Base-by-base conservation (phyloP, 1,284 basidiomycete species). In the Volvariella surrecta region DNA sequence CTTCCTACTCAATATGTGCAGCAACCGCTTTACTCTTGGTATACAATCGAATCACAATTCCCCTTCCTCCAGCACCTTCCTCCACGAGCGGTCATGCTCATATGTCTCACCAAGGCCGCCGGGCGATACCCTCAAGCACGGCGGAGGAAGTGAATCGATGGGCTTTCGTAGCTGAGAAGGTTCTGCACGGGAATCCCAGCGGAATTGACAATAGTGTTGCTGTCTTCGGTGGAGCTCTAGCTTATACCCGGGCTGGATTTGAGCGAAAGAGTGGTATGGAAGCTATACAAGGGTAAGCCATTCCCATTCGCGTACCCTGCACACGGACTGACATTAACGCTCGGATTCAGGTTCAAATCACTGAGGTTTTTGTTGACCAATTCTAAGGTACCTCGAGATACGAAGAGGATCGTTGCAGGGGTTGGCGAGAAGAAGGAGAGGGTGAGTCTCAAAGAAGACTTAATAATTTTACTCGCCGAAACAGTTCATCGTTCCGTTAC, bases 151-250 rank as follows among this genome's bases (percentile, higher is more conserved):
- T 94, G 51, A 98, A 99, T 62, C 71, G 74, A 38, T 98, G 93
- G 84, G 92, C 96, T 15, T 99, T 97, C 65, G 68, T 97, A 39
- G 78, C 87, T 4, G 96, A 99, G 66, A 98, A 98, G 64, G 89
- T 99, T 30, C 69, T 98, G 42, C 96, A 99, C 59, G 96, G 96
- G 2, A 99, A 92, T 56, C 96, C 96, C 0, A 95, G 90, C 46
- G 96, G 96, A 16, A 89, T 99, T 24, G 96, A 99, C 63, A 99
- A 99, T 62, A 88, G 92, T 13, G 91, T 98, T 24, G 77, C 91
- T 6, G 88, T 93, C 1, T 89, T 86, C 56, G 96, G 96, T 15
- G 95, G 96, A 39, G 96, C 93, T 16, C 73, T 99, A 50, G 81
- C 86, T 18, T 99, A 96, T 63, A 89, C 86, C 3, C 81, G 89